A percentile compares a stretch with the other conserved stretches of the same genome.
Conservation (phyloP, 257 asterid species). For the Rhazya stricta region DNA sequence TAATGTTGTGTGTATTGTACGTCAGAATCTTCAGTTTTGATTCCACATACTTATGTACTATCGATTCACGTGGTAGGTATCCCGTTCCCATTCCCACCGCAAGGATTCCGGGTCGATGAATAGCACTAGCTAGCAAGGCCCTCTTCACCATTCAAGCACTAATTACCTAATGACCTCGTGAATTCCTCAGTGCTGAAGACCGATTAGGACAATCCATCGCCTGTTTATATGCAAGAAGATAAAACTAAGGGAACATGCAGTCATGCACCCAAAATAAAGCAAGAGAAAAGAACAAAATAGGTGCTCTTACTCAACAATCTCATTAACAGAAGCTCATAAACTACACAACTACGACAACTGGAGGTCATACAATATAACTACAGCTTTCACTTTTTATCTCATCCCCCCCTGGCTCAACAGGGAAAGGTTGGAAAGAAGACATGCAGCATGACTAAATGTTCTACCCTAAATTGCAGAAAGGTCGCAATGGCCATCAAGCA, state of each 20-base stretch:
- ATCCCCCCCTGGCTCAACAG: neutral
- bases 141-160: neutral
- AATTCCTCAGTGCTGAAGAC: neutral
- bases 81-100: neutral
- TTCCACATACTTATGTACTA: neutral
- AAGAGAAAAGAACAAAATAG: neutral
- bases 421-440: neutral
- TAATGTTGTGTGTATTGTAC: neutral
- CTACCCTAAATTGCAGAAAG: neutral
- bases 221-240: neutral
- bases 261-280: neutral
- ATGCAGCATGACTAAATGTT: neutral
- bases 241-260: neutral
- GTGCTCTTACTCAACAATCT: neutral
- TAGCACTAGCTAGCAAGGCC: neutral
- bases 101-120: too few species aligned
- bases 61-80: neutral
- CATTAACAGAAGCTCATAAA: slow-evolving; percentile 1
- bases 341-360: neutral
- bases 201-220: neutral
- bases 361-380: neutral
- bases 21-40: neutral
- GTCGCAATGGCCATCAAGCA: neutral
- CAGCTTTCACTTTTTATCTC: neutral
- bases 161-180: neutral